Evolutionary conservation across 371 early-diverging fungal genomes (phyloP), one percentile per base, ranked within the genome.

Genomic region (Lichtheimia hyalospora): DNA sequence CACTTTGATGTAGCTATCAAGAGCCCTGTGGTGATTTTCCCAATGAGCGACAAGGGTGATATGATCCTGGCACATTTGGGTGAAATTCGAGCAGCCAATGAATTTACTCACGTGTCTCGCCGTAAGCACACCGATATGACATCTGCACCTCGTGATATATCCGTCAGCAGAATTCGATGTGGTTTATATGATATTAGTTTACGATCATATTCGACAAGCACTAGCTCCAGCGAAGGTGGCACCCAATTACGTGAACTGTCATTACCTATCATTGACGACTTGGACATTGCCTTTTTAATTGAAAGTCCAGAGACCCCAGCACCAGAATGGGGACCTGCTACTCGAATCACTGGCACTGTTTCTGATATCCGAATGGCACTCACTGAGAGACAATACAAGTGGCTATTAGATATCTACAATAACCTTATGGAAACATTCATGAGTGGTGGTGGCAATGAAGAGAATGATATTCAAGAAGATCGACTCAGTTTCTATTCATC

Each of bases 21-120:
- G n/a, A 89, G 96, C 18, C 99, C 99, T 0, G 86, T 96, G 27
- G 78, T 97, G n/a, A 82, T 86, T 4, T 89, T 96, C 61, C 96
- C 97, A 0, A 81, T 87, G n/a, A 79, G 79, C 7, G 72, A 73
- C 15, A 71, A 82, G 0, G 77, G 69, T 6, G 89, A 92, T 57
- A 67, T 69, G 6, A 63, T 96, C n/a, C 73, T 86, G 3, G 91
- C 94, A 25, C 85, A 94, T 71, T 79, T 96, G 23, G 99, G 99
- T 58, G 87, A 91, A 62, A 87, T 98, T 18, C 81, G 91, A 3
- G 92, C 96, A 1, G 78, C 71, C 16, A 96, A 96, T 68, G 66
- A 74, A 49, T 92, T 93, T 70, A 54, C 52, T 8, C 56, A 64
- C 5, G 66, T 74, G 18, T 63, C 57, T 14, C 70, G 84, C 53